phyloP scores from a whole-genome alignment of 169 alveolate genomes.

The Plasmodium yoelii region DNA sequence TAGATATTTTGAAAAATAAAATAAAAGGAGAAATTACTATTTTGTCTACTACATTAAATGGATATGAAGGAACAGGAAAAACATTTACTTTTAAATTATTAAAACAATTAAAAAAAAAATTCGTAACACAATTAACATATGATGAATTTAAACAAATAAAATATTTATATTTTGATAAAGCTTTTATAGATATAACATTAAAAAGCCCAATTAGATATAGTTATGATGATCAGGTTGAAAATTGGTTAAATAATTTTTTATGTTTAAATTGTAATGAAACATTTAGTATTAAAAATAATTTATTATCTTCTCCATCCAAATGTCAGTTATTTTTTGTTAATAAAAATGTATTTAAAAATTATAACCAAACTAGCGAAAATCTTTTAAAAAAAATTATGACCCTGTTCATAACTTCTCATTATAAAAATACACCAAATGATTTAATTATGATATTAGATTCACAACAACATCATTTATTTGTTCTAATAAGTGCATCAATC shows the following conservation, averaged over 20 bases:
- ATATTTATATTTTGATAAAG: conserved; percentile 59
- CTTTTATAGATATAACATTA: conserved; percentile 74
- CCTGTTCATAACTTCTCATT: conserved; percentile 98
- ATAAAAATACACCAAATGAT: conserved; percentile 99
- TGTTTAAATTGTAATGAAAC: conserved; percentile 97
- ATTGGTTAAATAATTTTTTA: conserved; percentile 96
- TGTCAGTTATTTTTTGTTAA: conserved; percentile 97
- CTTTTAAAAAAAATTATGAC: conserved; percentile 96
- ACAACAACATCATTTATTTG: conserved; percentile 98
- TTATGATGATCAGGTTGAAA: conserved; percentile 97
- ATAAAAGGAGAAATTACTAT: conserved; percentile 95
- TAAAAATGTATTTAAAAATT: conserved; percentile 98
- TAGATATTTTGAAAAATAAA: conserved; percentile 95
- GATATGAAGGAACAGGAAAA: conserved; percentile 99
- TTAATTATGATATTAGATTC: conserved; percentile 98
- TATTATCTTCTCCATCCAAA: conserved; percentile 93
- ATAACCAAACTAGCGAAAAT: conserved; percentile 96
- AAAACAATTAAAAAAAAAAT: conserved; percentile 87
- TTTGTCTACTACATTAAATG: conserved; percentile 98
- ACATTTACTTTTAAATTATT: conserved; percentile 97
- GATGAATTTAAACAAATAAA: conserved; percentile 43
- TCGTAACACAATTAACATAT: conserved; percentile 62
- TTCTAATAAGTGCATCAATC: conserved; percentile 85
- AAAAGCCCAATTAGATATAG: conserved; percentile 98
- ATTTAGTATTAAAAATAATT: conserved; percentile 84